phyloP scores from a whole-genome alignment of 2,329 filamentous ascomycete genomes.

The Hypocreales sp. region DNA sequence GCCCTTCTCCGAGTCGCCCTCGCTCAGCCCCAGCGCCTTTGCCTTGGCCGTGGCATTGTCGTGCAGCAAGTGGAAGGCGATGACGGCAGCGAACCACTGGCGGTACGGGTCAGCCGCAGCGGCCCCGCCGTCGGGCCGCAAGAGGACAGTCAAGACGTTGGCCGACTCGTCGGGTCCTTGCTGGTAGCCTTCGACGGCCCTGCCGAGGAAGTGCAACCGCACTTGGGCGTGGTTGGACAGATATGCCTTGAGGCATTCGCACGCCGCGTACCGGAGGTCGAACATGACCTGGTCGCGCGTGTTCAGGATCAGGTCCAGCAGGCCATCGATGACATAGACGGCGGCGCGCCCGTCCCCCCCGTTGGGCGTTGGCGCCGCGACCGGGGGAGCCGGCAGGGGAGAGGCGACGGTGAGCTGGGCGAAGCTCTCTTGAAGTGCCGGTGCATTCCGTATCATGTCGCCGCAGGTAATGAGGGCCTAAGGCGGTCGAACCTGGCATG shows the following conservation, averaged over 20 bases:
- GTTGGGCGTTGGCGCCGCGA: constrained; percentile 27
- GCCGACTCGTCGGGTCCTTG: constrained; percentile 67
- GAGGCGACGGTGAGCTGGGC: constrained; percentile 68
- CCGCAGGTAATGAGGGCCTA: constrained; percentile 73
- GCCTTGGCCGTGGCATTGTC: constrained; percentile 69
- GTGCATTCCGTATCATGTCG: constrained; percentile 73
- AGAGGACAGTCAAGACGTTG: constrained; percentile 73
- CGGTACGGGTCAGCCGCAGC: constrained; percentile 68
- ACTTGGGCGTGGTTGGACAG: constrained; percentile 71
- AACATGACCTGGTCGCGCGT: constrained; percentile 52
- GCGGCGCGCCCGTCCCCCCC: too few species aligned
- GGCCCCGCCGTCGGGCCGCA: constrained; percentile 47
- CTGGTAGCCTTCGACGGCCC: constrained; percentile 77
- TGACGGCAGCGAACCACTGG: constrained; percentile 75
- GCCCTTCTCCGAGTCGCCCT: constrained; percentile 76
- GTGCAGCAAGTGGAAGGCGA: constrained; percentile 73
- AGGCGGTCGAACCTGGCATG: constrained; percentile 4
- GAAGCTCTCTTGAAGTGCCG: constrained; percentile 71
- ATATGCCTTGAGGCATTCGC: constrained; percentile 86
- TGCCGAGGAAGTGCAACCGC: constrained; percentile 66
- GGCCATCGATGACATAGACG: constrained; percentile 84
- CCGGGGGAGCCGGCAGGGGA: constrained; percentile 25
- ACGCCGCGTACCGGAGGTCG: constrained; percentile 70
- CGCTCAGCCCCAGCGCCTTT: constrained; percentile 65
- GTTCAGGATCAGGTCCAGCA: constrained; percentile 69